Conservation (phyloP, 805 yeast species). For the Suhomyces xylopsoci region DNA sequence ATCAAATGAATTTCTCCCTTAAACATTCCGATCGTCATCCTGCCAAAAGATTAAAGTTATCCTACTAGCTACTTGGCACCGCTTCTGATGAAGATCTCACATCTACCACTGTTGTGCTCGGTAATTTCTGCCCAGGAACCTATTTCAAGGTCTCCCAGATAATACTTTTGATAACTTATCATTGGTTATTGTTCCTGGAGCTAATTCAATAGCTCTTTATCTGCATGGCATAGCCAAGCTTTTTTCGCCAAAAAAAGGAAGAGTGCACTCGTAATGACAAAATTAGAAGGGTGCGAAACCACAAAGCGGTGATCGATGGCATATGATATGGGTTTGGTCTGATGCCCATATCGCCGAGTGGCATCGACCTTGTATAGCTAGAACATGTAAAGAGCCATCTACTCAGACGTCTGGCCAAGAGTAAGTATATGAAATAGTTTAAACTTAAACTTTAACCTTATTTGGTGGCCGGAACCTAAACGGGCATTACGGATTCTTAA, state of each 20-base stretch:
- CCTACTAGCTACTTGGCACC: neutral
- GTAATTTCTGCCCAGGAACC: neutral
- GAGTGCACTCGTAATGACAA: neutral
- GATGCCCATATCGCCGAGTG: neutral
- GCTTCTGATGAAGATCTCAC: neutral
- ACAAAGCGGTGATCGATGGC: neutral
- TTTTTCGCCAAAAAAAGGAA: neutral
- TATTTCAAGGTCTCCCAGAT: neutral
- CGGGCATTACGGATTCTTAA: neutral
- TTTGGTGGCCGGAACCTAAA: neutral
- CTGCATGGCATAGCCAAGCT: neutral
- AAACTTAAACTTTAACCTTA: neutral
- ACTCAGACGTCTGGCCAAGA: neutral
- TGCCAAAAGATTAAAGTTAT: neutral
- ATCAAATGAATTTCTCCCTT: too few species aligned
- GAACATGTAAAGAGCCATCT: neutral
- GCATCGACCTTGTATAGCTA: neutral
- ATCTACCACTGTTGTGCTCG: neutral
- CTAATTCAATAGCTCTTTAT: neutral
- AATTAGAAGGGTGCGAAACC: neutral
- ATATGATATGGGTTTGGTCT: neutral
- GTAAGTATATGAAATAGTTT: neutral
- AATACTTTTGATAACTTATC: neutral
- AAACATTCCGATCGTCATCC: neutral
- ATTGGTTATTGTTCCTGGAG: neutral